Base-by-base conservation (phyloP, 495 filamentous ascomycete species). In the Penicillium macrosclerotiorum region DNA sequence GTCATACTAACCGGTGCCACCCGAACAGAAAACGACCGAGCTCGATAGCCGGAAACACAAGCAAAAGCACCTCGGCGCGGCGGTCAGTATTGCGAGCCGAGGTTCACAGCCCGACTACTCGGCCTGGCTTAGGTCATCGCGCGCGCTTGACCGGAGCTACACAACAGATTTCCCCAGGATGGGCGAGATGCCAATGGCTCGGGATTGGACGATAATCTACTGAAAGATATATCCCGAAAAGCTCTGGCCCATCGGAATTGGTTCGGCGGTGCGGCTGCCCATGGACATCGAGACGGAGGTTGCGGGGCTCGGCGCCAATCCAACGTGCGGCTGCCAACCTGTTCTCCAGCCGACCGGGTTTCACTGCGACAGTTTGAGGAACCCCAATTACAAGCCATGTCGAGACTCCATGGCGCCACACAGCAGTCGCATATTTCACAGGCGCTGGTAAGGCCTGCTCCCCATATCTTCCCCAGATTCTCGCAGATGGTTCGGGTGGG, bases 1-100 rank as follows among this genome's bases (percentile, higher is more conserved):
- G 20, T 42, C 44, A 52, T 42, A 42, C 49, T 34, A 49, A 53
- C 49, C 54, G 54, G 52, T 49, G 49, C 32, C 49, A 52, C 43
- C 49, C 49, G 49, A 48, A 40, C 31, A 55, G 33, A 32, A 23
- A 42, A 43, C 17, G 47, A 36, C 44, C 36, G 30, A 41, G 46
- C 24, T 49, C 8, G 27, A 26, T 29, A 45, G 39, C 37, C 52
- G 43, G 39, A 38, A 32, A 42, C 44, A 33, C 33, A 13, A 17
- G 19, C 33, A 48, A 49, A 57, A 48, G 55, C 60, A 63, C 68
- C 64, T 71, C 65, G 65, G 62, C 60, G 65, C 52, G 51, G 39
- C 54, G 53, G 60, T 60, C 63, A 60, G 59, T 11, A 26, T 16
- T 30, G 26, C 36, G 51, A 65, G 51, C 68, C 68, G 65, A 69